phyloP scores from a whole-genome alignment of 257 asterid genomes.

The Anisodus tanguticus region DNA sequence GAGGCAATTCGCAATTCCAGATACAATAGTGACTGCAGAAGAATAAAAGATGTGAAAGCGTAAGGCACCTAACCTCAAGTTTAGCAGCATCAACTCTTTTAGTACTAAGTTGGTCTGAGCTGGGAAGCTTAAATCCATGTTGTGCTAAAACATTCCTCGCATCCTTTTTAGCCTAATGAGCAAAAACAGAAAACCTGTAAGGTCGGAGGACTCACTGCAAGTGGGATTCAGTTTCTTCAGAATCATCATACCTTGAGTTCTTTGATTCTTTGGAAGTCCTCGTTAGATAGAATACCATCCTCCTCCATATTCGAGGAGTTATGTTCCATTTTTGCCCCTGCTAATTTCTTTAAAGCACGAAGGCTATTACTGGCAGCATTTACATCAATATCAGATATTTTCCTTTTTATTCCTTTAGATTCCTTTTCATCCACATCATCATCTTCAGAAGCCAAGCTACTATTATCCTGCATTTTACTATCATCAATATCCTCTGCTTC shows the following conservation, averaged over 20 bases:
- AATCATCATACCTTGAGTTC: slow-evolving; percentile 68
- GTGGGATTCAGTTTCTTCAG: slow-evolving; percentile 10
- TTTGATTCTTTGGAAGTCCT: slow-evolving; percentile 87
- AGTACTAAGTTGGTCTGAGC: slow-evolving; percentile 64
- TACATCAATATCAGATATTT: slow-evolving; percentile 67
- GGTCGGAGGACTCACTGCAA: background rate
- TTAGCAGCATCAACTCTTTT: slow-evolving; percentile 79
- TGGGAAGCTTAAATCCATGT: slow-evolving; percentile 86
- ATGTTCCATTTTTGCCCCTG: slow-evolving; percentile 46
- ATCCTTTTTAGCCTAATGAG: slow-evolving; percentile 71
- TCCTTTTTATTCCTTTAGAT: slow-evolving; percentile 61
- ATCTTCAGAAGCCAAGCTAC: slow-evolving; percentile 28
- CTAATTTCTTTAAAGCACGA: slow-evolving; percentile 80
- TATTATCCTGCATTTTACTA: slow-evolving; percentile 28
- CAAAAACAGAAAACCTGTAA: slow-evolving; percentile 23
- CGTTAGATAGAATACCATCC: slow-evolving; percentile 89
- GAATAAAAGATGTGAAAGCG: background rate
- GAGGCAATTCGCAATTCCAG: background rate
- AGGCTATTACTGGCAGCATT: slow-evolving; percentile 72
- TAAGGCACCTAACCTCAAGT: slow-evolving; percentile 68
- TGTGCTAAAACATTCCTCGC: slow-evolving; percentile 59
- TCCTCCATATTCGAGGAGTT: slow-evolving; percentile 47
- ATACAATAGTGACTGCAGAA: background rate
- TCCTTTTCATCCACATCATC: slow-evolving; percentile 37
- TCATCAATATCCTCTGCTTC: slow-evolving; percentile 44